These are phyloP conservation scores for Paraphoma chrysanthemicola DNA, from an alignment of 2,329 filamentous ascomycete species.

Conservation along the genomic window DNA sequence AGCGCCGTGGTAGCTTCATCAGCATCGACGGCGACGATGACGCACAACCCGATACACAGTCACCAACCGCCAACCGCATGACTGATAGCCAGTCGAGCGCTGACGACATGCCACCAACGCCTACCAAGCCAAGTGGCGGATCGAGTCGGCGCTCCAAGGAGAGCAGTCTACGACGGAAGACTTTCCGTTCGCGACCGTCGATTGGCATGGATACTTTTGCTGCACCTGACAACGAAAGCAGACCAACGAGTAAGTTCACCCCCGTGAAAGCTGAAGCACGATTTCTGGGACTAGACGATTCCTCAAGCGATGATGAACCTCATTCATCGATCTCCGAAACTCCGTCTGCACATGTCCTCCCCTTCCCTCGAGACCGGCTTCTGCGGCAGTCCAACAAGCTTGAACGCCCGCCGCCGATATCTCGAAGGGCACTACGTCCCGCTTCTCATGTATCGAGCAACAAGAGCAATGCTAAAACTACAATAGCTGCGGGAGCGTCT, in stretches of 20 bases:
- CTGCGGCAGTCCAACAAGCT: conserved; percentile 46
- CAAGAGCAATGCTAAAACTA: conserved; percentile 38
- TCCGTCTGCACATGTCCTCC: conserved; percentile 35
- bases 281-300: background rate
- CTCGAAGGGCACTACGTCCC: conserved; percentile 42
- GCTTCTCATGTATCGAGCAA: conserved; percentile 2
- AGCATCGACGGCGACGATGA: conserved; percentile 82
- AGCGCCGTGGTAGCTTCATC: conserved; percentile 73
- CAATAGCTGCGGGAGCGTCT: conserved; percentile 60
- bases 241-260: conserved; percentile 48
- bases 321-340: conserved; percentile 31
- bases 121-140: conserved; percentile 74
- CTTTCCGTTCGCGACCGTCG: conserved; percentile 55
- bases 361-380: conserved; percentile 48
- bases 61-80: conserved; percentile 60
- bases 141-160: conserved; percentile 55
- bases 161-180: conserved; percentile 59
- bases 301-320: conserved; percentile 35
- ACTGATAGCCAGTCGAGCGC: conserved; percentile 63
- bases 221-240: conserved; percentile 41
- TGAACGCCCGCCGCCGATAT: conserved; percentile 48
- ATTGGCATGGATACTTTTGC: conserved; percentile 57
- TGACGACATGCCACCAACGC: conserved; percentile 90
- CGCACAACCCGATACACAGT: conserved; percentile 53
- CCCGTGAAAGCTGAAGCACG: background rate